Evolutionary conservation across 352 stramenopile genomes (phyloP).

Genomic region (Phytophthora constricta): DNA sequence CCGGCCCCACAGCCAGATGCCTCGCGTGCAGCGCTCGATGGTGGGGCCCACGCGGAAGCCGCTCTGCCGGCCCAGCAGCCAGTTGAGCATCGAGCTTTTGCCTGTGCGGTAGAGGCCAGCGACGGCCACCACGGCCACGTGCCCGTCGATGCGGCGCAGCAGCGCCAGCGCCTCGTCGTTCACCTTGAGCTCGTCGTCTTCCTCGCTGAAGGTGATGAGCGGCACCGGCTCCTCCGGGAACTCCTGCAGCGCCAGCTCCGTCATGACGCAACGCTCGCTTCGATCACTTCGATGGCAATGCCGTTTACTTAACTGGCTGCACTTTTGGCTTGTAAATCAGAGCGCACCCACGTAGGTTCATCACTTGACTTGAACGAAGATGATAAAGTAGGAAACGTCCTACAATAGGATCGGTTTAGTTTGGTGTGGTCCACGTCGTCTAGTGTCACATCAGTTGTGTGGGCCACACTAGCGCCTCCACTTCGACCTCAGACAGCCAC

Average conservation of each 20-base stretch:
- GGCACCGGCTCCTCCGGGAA: constrained; percentile 84
- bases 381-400: background rate
- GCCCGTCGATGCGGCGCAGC: constrained; percentile 73
- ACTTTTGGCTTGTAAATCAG: background rate
- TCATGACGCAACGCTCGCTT: no score
- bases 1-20: constrained; percentile 88
- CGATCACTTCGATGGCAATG: no score
- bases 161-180: constrained; percentile 79
- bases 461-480: no score
- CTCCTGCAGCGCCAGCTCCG: constrained; percentile 35
- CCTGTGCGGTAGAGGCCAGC: constrained; percentile 88
- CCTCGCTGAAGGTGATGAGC: constrained; percentile 88
- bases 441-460: no score
- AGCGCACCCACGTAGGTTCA: no score
- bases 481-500: no score
- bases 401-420: no score
- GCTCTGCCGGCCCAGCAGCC: constrained; percentile 70
- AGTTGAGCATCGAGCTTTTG: constrained; percentile 91
- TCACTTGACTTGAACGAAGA: background rate
- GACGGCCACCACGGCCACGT: constrained; percentile 84
- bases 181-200: constrained; percentile 80
- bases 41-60: constrained; percentile 85
- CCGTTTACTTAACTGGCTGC: no score
- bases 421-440: no score
- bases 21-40: constrained; percentile 84